These are phyloP conservation scores for Penicillium sp. DNA, from an alignment of 2,329 filamentous ascomycete species.

Conservation along the genomic window DNA sequence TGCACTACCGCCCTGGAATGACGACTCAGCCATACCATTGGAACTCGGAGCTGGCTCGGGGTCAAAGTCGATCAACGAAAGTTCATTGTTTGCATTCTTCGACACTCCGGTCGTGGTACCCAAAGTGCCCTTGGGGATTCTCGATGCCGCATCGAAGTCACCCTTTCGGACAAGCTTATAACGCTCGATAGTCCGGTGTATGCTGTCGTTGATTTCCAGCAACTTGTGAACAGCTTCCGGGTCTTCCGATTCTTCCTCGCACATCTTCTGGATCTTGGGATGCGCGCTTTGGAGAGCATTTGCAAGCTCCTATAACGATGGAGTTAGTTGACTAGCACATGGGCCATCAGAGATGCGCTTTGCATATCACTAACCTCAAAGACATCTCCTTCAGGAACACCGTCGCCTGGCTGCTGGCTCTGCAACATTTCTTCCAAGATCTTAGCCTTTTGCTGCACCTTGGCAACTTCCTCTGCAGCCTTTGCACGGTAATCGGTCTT, in stretches of 20 bases:
- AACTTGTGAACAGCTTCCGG: conserved; percentile 94
- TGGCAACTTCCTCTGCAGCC: conserved; percentile 91
- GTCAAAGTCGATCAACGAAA: conserved; percentile 91
- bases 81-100: conserved; percentile 73
- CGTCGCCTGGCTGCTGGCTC: conserved; percentile 79
- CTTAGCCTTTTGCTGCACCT: conserved; percentile 93
- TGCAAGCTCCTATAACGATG: conserved; percentile 72
- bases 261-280: conserved; percentile 99
- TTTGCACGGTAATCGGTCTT: conserved; percentile 99
- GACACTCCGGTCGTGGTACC: conserved; percentile 69
- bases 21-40: conserved; percentile 48
- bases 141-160: conserved; percentile 80
- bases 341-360: background rate
- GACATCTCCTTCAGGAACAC: conserved; percentile 72
- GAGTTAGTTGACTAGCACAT: conserved; percentile 15
- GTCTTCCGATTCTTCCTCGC: conserved; percentile 97
- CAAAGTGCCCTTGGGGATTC: conserved; percentile 80
- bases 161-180: conserved; percentile 97
- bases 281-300: conserved; percentile 89
- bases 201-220: conserved; percentile 97
- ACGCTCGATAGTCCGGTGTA: conserved; percentile 92
- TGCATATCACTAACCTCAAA: conserved; percentile 60
- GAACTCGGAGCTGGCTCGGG: conserved; percentile 58
- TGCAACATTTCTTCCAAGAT: conserved; percentile 92
- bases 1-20: conserved; percentile 63